These are phyloP conservation scores for Dothistroma septosporum DNA, from an alignment of 2,329 filamentous ascomycete species.

Conservation along the genomic window DNA sequence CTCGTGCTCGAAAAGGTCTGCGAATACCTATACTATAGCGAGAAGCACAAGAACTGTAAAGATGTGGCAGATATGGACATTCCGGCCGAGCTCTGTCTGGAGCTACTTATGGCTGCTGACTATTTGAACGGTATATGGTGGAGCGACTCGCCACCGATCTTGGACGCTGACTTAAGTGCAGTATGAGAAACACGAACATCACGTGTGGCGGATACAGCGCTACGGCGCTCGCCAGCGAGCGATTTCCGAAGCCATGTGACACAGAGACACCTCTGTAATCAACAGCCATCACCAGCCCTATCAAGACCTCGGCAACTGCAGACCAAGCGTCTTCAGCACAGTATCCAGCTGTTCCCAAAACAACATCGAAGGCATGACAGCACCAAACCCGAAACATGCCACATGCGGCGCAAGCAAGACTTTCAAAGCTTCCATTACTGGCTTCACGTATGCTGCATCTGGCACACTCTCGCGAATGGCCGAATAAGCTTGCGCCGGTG, in stretches of 20 bases:
- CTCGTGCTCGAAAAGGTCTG: conserved; percentile 74
- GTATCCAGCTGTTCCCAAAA: conserved; percentile 16
- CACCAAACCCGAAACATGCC: conserved; percentile 23
- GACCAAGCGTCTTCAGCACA: conserved; percentile 6
- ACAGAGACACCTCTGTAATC: too few relatives aligned
- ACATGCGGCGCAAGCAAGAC: conserved; percentile 11
- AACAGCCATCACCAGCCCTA: not conserved
- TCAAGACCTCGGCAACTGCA: not conserved
- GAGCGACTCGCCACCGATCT: not conserved
- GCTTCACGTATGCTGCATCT: conserved; percentile 14
- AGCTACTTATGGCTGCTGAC: conserved; percentile 72
- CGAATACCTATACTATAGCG: conserved; percentile 80
- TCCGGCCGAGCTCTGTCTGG: conserved; percentile 71
- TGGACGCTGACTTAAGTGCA: not conserved
- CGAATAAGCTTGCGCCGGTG: conserved; percentile 25
- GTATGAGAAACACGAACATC: not conserved
- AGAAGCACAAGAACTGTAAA: conserved; percentile 64
- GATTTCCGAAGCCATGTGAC: not conserved
- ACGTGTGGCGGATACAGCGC: not conserved
- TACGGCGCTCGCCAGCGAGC: not conserved
- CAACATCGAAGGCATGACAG: conserved; percentile 13
- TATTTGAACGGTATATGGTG: conserved; percentile 57
- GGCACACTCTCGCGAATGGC: conserved; percentile 15
- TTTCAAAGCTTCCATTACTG: conserved; percentile 20
- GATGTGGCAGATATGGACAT: conserved; percentile 79